A percentile compares a stretch with the other conserved stretches of the same genome.
Conservation (phyloP, 2,329 filamentous ascomycete genomes). For the Arthrobotrys pseudoclavata region DNA sequence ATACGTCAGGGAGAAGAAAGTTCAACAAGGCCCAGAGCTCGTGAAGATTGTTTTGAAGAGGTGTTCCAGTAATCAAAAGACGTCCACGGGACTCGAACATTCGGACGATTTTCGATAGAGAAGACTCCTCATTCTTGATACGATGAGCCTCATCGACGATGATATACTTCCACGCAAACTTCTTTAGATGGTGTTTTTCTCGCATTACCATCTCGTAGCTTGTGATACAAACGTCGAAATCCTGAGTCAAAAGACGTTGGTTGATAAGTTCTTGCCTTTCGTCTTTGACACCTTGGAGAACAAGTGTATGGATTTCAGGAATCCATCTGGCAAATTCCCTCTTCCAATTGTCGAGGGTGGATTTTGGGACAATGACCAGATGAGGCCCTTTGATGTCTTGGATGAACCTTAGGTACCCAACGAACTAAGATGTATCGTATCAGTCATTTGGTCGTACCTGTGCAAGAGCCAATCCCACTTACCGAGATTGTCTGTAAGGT, state of each 20-base stretch:
- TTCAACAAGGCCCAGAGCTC: slow-evolving; percentile 98
- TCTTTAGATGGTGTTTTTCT: slow-evolving; percentile 93
- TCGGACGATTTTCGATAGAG: slow-evolving; percentile 94
- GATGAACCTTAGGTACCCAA: slow-evolving; percentile 93
- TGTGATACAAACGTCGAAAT: slow-evolving; percentile 97
- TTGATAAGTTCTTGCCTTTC: slow-evolving; percentile 90
- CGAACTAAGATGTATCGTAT: slow-evolving; percentile 70
- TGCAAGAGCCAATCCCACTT: slow-evolving; percentile 2
- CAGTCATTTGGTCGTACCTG: neutral
- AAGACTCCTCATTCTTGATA: slow-evolving; percentile 99
- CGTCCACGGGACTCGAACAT: slow-evolving; percentile 96
- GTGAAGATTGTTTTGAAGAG: slow-evolving; percentile 96
- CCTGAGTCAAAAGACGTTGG: slow-evolving; percentile 89
- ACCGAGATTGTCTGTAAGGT: slow-evolving; percentile 92
- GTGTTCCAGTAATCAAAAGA: slow-evolving; percentile 94
- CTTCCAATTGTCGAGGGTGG: slow-evolving; percentile 98
- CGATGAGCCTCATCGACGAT: slow-evolving; percentile 98
- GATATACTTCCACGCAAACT: slow-evolving; percentile 99
- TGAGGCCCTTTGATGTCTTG: slow-evolving; percentile 91
- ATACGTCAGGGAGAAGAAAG: slow-evolving; percentile 97
- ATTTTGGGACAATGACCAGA: slow-evolving; percentile 92
- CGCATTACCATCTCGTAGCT: slow-evolving; percentile 99
- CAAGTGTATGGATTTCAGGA: slow-evolving; percentile 91
- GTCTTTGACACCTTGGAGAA: slow-evolving; percentile 95
- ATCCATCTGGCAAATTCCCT: slow-evolving; percentile 95